Evolutionary conservation across 2,329 filamentous ascomycete genomes (phyloP).

Genomic region (Verticillium klebahnii): DNA sequence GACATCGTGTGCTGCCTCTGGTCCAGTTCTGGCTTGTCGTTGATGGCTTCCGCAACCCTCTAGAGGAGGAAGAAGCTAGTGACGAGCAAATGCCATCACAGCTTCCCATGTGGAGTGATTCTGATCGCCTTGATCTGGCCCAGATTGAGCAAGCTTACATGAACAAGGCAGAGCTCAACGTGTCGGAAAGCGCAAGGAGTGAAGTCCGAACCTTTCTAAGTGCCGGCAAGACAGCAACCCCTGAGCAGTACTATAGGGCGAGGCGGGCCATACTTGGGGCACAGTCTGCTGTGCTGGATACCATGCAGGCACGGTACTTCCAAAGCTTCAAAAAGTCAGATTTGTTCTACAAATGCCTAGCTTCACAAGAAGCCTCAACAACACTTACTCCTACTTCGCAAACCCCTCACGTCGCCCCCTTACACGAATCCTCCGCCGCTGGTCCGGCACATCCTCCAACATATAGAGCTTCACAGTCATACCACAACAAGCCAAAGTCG

Average conservation of each 20-base stretch:
- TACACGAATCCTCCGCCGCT: constrained; percentile 2
- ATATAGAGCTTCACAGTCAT: constrained; percentile 26
- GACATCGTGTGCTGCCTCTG: constrained; percentile 76
- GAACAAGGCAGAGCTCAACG: constrained; percentile 73
- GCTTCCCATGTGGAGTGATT: constrained; percentile 69
- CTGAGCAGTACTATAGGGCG: constrained; percentile 77
- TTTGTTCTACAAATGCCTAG: constrained; percentile 92
- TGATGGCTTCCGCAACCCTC: constrained; percentile 88
- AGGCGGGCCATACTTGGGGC: constrained; percentile 75
- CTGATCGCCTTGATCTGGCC: constrained; percentile 80
- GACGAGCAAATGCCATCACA: constrained; percentile 57
- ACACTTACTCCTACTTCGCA: constrained; percentile 15
- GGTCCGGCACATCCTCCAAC: constrained; percentile 6
- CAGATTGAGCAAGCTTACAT: constrained; percentile 92
- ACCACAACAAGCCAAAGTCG: constrained; percentile 38
- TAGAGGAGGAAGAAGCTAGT: constrained; percentile 78
- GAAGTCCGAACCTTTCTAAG: constrained; percentile 74
- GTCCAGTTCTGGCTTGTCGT: constrained; percentile 99
- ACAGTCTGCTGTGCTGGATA: constrained; percentile 78
- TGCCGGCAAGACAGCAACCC: constrained; percentile 70
- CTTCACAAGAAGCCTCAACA: constrained; percentile 68
- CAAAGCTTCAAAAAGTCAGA: constrained; percentile 88
- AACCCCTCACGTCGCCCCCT: background rate
- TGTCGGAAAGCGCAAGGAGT: constrained; percentile 63
- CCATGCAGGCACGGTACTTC: constrained; percentile 77